A percentile compares a stretch with the other conserved stretches of the same genome.
Evolutionary conservation across 2,329 filamentous ascomycete species (phyloP).

Genomic region (Alternaria viburni): DNA sequence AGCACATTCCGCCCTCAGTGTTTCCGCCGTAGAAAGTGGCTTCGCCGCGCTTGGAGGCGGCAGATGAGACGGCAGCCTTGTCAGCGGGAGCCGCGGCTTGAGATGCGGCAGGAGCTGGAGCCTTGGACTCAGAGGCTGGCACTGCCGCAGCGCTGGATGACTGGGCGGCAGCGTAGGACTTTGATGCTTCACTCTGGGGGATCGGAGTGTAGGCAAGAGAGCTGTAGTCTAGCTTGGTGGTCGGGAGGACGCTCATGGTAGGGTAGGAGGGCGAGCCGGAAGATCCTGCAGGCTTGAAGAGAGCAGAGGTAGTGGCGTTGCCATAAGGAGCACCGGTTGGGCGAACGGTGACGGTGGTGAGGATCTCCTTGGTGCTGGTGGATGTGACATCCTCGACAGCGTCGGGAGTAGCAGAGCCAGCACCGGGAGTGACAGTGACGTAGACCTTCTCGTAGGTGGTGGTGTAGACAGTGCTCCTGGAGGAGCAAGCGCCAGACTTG

Average conservation of each 20-base stretch:
- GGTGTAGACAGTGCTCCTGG: slow-evolving; percentile 23
- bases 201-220: not conserved
- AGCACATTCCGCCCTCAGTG: slow-evolving; percentile 66
- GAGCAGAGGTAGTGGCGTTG: slow-evolving; percentile 17
- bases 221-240: not conserved
- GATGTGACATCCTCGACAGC: slow-evolving; percentile 13
- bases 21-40: slow-evolving; percentile 50
- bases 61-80: not conserved
- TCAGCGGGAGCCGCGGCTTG: not conserved
- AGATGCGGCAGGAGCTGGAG: not conserved
- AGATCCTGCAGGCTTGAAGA: not conserved
- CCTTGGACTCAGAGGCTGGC: not conserved
- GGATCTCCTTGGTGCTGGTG: slow-evolving; percentile 20
- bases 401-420: slow-evolving; percentile 5
- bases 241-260: slow-evolving; percentile 4
- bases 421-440: slow-evolving; percentile 28
- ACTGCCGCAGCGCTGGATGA: not conserved
- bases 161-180: not conserved
- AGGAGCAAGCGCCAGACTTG: slow-evolving; percentile 5
- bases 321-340: slow-evolving; percentile 12
- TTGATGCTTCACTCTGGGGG: not conserved
- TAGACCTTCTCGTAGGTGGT: slow-evolving; percentile 28
- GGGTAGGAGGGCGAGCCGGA: slow-evolving; percentile 2
- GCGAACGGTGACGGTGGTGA: slow-evolving; percentile 23
- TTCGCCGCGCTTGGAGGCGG: slow-evolving; percentile 29